A percentile compares a stretch with the other conserved stretches of the same genome.
Conservation (phyloP, 768 basidiomycete genomes). For the Auriculariales sp. region DNA sequence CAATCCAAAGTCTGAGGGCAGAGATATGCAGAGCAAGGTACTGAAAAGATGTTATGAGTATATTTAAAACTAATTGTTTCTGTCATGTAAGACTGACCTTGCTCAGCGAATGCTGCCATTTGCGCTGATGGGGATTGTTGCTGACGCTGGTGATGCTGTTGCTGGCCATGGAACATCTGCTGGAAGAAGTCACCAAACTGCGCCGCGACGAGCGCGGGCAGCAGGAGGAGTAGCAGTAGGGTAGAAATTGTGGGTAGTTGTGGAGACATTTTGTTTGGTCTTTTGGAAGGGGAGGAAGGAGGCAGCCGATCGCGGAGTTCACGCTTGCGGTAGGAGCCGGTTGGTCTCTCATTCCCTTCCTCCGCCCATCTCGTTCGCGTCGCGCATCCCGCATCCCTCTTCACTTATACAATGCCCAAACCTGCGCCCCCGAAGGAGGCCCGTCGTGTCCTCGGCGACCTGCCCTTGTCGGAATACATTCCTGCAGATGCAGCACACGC, state of each 20-base stretch:
- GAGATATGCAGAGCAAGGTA: slow-evolving; percentile 57
- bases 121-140: slow-evolving; percentile 39
- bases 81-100: slow-evolving; percentile 29
- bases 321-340: too few relatives aligned
- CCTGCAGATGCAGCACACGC: background rate
- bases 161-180: slow-evolving; percentile 51
- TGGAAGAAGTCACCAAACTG: slow-evolving; percentile 65
- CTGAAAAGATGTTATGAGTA: slow-evolving; percentile 20
- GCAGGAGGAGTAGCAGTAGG: slow-evolving; percentile 20
- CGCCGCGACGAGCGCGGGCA: slow-evolving; percentile 29
- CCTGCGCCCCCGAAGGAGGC: too few relatives aligned
- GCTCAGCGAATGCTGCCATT: slow-evolving; percentile 52
- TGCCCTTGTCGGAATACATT: slow-evolving; percentile 2
- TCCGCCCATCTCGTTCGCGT: background rate
- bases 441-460: slow-evolving; percentile 1
- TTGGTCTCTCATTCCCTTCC: background rate
- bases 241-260: background rate
- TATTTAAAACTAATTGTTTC: background rate
- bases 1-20: slow-evolving; percentile 67
- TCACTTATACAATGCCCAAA: background rate
- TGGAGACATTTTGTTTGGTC: too few relatives aligned
- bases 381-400: background rate
- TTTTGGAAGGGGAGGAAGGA: too few relatives aligned
- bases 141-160: slow-evolving; percentile 44
- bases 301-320: too few relatives aligned